A percentile compares a stretch with the other conserved stretches of the same genome.
These are phyloP conservation scores for Fusarium haematococcum DNA, from an alignment of 2,329 filamentous ascomycete species.

Conservation along the genomic window DNA sequence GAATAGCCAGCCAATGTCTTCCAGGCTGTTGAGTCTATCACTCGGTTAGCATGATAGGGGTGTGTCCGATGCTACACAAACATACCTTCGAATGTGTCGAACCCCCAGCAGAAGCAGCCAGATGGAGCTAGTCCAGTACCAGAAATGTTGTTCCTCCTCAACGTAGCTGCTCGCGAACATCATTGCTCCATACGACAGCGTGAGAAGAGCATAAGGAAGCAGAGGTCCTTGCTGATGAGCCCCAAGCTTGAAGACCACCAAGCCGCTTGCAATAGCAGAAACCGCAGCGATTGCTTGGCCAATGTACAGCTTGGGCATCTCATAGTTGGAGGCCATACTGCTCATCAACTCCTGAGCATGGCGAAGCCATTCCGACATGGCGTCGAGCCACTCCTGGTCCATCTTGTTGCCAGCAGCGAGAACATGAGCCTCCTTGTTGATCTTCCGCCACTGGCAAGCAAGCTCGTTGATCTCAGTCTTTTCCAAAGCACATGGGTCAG, in stretches of 20 bases:
- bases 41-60: slow-evolving; percentile 7
- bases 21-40: slow-evolving; percentile 42
- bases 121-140: slow-evolving; percentile 88
- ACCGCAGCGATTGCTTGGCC: slow-evolving; percentile 55
- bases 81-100: slow-evolving; percentile 58
- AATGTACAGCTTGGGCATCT: slow-evolving; percentile 71
- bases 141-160: slow-evolving; percentile 98
- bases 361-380: slow-evolving; percentile 72
- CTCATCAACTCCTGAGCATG: slow-evolving; percentile 85
- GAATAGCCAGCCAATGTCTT: slow-evolving; percentile 48
- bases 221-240: slow-evolving; percentile 36
- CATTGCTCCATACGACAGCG: slow-evolving; percentile 79
- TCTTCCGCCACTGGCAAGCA: slow-evolving; percentile 74
- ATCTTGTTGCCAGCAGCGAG: slow-evolving; percentile 42
- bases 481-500: slow-evolving; percentile 53
- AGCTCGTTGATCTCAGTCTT: slow-evolving; percentile 64
- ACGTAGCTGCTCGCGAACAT: slow-evolving; percentile 99
- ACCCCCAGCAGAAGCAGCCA: slow-evolving; percentile 72
- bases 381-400: slow-evolving; percentile 55
- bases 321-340: slow-evolving; percentile 91
- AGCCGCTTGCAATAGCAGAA: slow-evolving; percentile 43
- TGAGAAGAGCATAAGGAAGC: slow-evolving; percentile 62
- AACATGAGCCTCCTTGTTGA: slow-evolving; percentile 42
- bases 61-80: not conserved
- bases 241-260: slow-evolving; percentile 24